Evolutionary conservation across 176 grass and related monocot species (phyloP).

Genomic region (Lolium rigidum): DNA sequence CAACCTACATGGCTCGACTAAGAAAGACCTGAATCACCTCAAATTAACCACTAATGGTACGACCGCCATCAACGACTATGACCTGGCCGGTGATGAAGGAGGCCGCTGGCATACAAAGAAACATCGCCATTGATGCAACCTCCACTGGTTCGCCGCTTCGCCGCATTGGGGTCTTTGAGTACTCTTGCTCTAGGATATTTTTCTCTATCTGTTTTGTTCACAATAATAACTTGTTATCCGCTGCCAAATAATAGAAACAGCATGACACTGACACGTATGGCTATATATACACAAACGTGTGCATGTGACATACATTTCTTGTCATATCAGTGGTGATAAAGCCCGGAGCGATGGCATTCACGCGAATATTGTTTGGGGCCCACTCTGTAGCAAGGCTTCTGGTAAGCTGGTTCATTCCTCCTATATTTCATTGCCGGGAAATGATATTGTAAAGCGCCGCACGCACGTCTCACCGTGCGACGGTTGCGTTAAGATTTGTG

Average conservation of each 20-base stretch:
- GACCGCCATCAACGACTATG: not conserved
- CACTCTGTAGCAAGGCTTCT: not conserved
- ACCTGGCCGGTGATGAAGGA: not conserved
- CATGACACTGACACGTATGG: not conserved
- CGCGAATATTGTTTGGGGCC: not conserved
- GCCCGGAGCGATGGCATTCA: not conserved
- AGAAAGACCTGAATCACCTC: not conserved
- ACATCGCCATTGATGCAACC: not conserved
- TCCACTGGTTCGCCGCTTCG: not conserved
- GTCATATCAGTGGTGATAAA: not conserved
- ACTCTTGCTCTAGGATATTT: not conserved
- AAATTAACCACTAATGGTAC: not conserved
- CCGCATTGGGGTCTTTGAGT: not conserved
- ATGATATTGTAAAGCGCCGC: too few species aligned
- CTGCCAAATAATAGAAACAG: not conserved
- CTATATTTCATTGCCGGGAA: not conserved
- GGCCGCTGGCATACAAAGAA: constrained; percentile 2
- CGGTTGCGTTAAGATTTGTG: too few species aligned
- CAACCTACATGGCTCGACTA: not conserved
- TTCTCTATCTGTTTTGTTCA: not conserved
- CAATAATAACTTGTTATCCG: not conserved
- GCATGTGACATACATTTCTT: not conserved
- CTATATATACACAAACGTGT: not conserved
- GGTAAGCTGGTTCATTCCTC: not conserved
- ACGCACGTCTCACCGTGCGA: too few species aligned